Evolutionary conservation across 148 eudicot genomes (phyloP), one percentile per base, ranked within the genome.

Genomic region (Polygonum maritimum): DNA sequence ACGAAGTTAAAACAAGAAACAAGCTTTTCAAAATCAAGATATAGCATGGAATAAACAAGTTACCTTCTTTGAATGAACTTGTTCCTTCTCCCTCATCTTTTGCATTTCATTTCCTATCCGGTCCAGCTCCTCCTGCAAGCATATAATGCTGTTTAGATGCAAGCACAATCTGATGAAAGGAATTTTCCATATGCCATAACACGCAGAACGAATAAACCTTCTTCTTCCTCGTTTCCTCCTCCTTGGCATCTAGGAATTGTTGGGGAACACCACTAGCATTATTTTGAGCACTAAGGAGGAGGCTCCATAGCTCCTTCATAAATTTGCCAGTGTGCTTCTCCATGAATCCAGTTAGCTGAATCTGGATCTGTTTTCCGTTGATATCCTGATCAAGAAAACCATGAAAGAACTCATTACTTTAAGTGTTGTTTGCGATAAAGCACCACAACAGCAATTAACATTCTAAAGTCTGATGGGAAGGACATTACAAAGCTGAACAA

Each of bases 191-290:
- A 48, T 41, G 63, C 48, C 41, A 67, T 15, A 48, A 26, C 63
- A 60, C 2, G 62, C 19, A 76, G 51, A 63, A 39, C 14, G 72
- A 22, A 63, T 31, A 75, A 76, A 95, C 99, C 98, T 91, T 88
- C 82, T 87, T 96, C 82, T 87, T 91, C 82, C 83, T 86, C 40
- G 93, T 86, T 83, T 96, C 98, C 86, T 96, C 99, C 84, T 92
- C 99, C 85, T 96, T 96, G 11, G 93, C 99, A 87, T 96, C 99
- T 69, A 96, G 83, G 78, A 96, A 88, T 82, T 92, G 98, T 80
- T 96, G 99, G 69, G 99, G 99, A 22, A 96, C 94, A 76, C 99
- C 99, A 74, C 97, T 92, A 10, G 89, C 89, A 85, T 92, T 96
- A 51, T 87, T 87, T 84, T 96, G 92, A 18, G 99, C 99, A 86